Conservation (phyloP, 257 asterid species). For the Euphrasia confusa region DNA sequence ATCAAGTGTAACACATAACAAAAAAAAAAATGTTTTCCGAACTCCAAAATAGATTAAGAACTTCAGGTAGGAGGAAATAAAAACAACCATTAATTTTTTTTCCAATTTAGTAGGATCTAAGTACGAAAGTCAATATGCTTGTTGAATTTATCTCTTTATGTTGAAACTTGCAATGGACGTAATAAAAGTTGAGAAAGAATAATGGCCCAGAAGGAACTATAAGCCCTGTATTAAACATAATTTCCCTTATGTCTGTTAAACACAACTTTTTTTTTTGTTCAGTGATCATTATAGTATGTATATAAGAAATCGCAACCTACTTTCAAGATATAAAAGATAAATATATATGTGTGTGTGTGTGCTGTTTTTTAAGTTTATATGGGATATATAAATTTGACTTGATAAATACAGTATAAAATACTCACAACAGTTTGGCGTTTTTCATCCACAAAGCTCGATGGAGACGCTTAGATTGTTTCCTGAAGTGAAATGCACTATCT, state of each 20-base stretch:
- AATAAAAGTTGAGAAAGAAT: neutral
- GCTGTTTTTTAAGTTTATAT: neutral
- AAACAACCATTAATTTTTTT: neutral
- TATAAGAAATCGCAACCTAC: constrained; percentile 1
- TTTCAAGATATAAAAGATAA: neutral
- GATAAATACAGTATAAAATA: constrained; percentile 20
- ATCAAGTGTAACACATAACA: constrained; percentile 1
- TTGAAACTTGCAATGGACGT: neutral
- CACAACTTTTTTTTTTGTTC: neutral
- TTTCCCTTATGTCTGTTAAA: neutral
- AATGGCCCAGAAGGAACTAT: constrained; percentile 2
- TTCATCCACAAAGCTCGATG: constrained; percentile 96
- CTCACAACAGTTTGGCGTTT: constrained; percentile 96
- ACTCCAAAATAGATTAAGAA: neutral
- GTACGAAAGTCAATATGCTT: constrained; percentile 4
- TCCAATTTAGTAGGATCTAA: neutral
- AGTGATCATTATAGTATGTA: neutral
- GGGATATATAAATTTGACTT: constrained; percentile 11
- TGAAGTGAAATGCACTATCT: constrained; percentile 94
- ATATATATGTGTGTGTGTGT: neutral
- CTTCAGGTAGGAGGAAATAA: neutral
- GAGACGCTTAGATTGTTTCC: constrained; percentile 94
- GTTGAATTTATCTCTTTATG: neutral
- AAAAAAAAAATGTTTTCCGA: neutral
- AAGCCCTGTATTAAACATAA: neutral